phyloP scores from a whole-genome alignment of 805 yeast species.

The Limtongia smithiae region DNA sequence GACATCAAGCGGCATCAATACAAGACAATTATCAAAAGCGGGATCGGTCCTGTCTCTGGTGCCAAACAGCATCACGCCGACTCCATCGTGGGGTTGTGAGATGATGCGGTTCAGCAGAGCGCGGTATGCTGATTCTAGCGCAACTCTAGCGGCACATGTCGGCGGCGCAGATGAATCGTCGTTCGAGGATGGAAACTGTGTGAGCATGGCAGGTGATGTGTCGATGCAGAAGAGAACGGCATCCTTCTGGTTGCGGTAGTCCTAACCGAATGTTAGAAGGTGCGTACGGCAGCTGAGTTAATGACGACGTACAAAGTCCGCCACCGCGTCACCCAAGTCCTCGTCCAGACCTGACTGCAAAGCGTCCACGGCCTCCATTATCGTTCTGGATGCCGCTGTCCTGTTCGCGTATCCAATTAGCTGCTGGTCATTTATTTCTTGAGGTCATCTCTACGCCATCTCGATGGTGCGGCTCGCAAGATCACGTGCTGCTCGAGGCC shows the following conservation, averaged over 20 bases:
- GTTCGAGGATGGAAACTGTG: not conserved
- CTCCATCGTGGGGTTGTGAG: constrained; percentile 62
- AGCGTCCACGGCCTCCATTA: not conserved
- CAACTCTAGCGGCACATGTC: constrained; percentile 27
- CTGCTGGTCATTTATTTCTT: too few species aligned
- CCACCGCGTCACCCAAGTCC: constrained; percentile 17
- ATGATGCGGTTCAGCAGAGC: constrained; percentile 64
- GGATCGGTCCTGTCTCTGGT: constrained; percentile 34
- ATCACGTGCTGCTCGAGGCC: too few species aligned
- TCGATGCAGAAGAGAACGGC: constrained; percentile 40
- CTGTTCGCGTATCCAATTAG: too few species aligned
- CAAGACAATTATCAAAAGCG: constrained; percentile 18
- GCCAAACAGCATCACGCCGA: constrained; percentile 62
- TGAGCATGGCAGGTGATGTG: constrained; percentile 36
- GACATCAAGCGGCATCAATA: constrained; percentile 30
- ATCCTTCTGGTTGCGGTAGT: constrained; percentile 33
- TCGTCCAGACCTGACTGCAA: not conserved
- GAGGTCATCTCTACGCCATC: too few species aligned
- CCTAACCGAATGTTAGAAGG: constrained; percentile 1
- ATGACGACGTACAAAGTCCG: constrained; percentile 13
- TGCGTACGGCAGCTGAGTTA: not conserved
- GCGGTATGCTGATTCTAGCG: constrained; percentile 53
- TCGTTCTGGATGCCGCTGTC: not conserved
- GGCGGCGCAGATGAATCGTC: constrained; percentile 2
- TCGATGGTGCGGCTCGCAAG: too few species aligned